Evolutionary conservation across 257 asterid species (phyloP).

Genomic region (Craterostigma plantagineum): DNA sequence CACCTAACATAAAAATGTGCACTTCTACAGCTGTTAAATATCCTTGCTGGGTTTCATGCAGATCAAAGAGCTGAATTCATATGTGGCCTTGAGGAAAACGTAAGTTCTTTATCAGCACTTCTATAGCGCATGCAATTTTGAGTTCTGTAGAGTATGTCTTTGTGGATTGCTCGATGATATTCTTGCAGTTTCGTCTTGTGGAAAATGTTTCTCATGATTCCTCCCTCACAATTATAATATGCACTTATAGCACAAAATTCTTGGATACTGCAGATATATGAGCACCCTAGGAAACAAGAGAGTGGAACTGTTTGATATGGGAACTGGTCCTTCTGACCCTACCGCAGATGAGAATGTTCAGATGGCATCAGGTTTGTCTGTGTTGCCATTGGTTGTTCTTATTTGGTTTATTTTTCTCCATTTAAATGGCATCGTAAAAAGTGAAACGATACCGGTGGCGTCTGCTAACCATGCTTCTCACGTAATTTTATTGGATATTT

Average conservation of each 20-base stretch:
- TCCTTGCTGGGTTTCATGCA: background rate
- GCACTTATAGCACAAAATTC: background rate
- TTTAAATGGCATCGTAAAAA: background rate
- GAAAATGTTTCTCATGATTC: background rate
- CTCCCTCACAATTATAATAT: background rate
- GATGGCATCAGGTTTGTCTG: constrained; percentile 66
- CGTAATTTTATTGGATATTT: too few relatives aligned
- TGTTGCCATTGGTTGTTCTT: background rate
- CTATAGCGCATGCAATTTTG: too few relatives aligned
- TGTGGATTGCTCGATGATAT: background rate
- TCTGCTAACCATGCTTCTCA: too few relatives aligned
- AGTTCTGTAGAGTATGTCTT: too few relatives aligned
- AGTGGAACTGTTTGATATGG: constrained; percentile 91
- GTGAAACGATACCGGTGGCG: too few relatives aligned
- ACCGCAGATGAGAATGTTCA: constrained; percentile 73
- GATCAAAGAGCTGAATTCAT: constrained; percentile 6
- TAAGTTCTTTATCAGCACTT: background rate
- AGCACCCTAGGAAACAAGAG: constrained; percentile 89
- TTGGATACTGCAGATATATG: constrained; percentile 48
- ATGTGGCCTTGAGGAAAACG: constrained; percentile 5
- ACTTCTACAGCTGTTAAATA: too few relatives aligned
- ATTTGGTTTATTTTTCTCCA: background rate
- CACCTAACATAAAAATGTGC: too few relatives aligned
- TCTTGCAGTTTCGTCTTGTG: too few relatives aligned
- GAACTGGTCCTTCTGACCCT: constrained; percentile 68